Evolutionary conservation across 306 rosid genomes (phyloP), one percentile per base, ranked within the genome.

Genomic region (Rubus parviflorus): DNA sequence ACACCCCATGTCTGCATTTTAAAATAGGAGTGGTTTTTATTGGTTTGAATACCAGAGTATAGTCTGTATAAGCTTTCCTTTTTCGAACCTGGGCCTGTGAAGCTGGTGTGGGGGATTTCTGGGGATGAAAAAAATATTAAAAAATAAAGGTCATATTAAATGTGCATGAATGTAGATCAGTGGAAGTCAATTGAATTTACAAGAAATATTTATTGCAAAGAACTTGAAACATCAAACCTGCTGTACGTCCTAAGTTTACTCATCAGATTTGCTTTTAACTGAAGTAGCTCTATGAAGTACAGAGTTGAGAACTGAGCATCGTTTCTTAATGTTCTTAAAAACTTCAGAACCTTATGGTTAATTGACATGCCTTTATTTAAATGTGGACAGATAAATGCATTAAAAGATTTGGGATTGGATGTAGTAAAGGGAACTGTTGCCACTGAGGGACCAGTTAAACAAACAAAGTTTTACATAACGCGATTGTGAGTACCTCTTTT

Each of bases 401-500:
- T 95, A 60, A 90, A 89, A 75, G 91, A 91, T 75, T 81, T 95
- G 90, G 99, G 98, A 73, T 77, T 95, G 96, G 96, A 87, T 72
- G 98, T 92, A 67, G 84, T 90, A n/a, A 95, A 92, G 87, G 99
- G 96, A 83, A 91, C 88, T 40, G 92, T 95, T 86, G 70, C 83
- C 52, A 91, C 97, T 5, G 96, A 95, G 82, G 96, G 97, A 67
- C 70, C 85, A 7, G 90, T 86, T 60, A 95, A 95, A 85, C 88
- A 83, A 79, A 91, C 96, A 20, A 88, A 91, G 70, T 57, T 95
- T 74, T 91, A 83, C 73, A 90, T 95, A 49, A 95, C 88, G 0
- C 82, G 91, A 76, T 81, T 90, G 98, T 95, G 78, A 86, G 96
- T 88, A 70, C 54, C 37, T 71, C 51, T 60, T n/a, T 52, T 35